These are phyloP conservation scores for Homolaphlyctis polyrhiza DNA, from an alignment of 371 early-diverging fungal species.

Conservation along the genomic window DNA sequence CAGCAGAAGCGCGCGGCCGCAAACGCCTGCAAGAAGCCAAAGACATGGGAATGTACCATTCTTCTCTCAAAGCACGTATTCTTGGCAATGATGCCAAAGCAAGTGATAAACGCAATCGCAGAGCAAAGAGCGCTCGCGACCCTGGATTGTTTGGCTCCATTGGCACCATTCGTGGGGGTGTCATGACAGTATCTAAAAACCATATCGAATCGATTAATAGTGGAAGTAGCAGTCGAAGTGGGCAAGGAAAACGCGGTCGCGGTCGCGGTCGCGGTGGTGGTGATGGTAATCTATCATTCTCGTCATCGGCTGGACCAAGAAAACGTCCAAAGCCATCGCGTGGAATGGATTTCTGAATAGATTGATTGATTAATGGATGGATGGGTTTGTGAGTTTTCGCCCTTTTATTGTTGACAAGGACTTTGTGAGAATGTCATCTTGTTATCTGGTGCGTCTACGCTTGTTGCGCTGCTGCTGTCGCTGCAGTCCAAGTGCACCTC, in stretches of 20 bases:
- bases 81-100: background rate
- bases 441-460: too few species aligned
- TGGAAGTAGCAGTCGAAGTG: background rate
- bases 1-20: constrained; percentile 18
- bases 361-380: too few species aligned
- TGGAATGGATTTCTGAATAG: too few species aligned
- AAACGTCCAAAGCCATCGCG: too few species aligned
- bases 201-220: background rate
- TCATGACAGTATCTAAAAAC: background rate
- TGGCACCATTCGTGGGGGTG: background rate
- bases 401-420: too few species aligned
- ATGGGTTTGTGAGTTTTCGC: too few species aligned
- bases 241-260: background rate
- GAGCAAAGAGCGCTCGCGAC: background rate
- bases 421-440: too few species aligned
- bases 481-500: background rate
- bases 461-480: constrained; percentile 1
- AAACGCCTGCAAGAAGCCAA: constrained; percentile 35
- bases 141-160: background rate
- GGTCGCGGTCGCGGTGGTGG: background rate
- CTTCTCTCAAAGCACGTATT: constrained; percentile 29
- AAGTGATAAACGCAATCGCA: background rate
- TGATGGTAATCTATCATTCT: too few species aligned
- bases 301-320: too few species aligned
- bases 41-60: constrained; percentile 39